These are phyloP conservation scores for Stevia rebaudiana DNA, from an alignment of 140 eudicot species.

Conservation along the genomic window DNA sequence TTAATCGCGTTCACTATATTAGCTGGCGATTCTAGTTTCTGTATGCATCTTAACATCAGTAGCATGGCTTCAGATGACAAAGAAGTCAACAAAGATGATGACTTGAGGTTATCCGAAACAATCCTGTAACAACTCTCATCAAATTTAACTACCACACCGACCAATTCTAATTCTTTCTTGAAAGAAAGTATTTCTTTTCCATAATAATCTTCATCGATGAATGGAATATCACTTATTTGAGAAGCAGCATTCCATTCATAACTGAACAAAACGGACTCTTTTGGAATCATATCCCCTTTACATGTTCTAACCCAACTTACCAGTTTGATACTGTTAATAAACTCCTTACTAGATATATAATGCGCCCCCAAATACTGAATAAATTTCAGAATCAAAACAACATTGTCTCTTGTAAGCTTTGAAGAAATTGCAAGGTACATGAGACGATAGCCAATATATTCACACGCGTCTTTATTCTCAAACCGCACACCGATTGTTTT, in stretches of 20 bases:
- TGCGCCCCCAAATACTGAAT: constrained; percentile 32
- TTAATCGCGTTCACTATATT: constrained; percentile 31
- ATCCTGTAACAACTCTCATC: constrained; percentile 29
- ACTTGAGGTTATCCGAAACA: constrained; percentile 39
- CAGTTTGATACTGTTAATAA: constrained; percentile 26
- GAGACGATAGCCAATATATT: constrained; percentile 21
- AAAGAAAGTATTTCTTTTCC: constrained; percentile 35
- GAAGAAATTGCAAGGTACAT: constrained; percentile 37
- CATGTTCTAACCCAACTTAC: constrained; percentile 40
- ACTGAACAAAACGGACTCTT: constrained; percentile 31
- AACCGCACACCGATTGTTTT: constrained; percentile 40
- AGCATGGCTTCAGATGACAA: constrained; percentile 28
- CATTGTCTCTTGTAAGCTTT: constrained; percentile 27
- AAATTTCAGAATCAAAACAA: constrained; percentile 36
- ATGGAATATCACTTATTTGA: constrained; percentile 44
- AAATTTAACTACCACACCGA: constrained; percentile 39
- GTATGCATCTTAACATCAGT: constrained; percentile 33
- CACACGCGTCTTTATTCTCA: constrained; percentile 40
- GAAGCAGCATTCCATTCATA: constrained; percentile 45
- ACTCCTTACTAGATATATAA: constrained; percentile 7
- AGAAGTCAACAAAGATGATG: constrained; percentile 22
- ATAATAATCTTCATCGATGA: constrained; percentile 43
- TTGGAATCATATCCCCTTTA: constrained; percentile 39
- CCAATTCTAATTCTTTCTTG: constrained; percentile 30
- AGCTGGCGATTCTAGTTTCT: constrained; percentile 4